Evolutionary conservation across 169 alveolate species (phyloP).

Genomic region (Cryptosporidium parvum): DNA sequence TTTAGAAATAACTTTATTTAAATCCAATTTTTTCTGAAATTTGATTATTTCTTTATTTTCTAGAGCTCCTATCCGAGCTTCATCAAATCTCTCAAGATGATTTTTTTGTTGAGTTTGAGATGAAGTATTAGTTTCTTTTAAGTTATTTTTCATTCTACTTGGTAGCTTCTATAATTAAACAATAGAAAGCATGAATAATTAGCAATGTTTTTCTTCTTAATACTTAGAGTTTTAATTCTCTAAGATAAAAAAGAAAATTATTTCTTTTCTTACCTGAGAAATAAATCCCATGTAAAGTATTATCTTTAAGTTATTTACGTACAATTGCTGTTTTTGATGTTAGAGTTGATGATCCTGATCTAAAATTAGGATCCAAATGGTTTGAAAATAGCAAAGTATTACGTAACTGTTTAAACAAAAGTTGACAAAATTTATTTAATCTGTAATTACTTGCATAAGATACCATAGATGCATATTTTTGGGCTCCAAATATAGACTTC

Average conservation of each 20-base stretch:
- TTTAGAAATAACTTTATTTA: neutral
- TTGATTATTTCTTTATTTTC: neutral
- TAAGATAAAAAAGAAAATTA: neutral
- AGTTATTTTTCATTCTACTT: neutral
- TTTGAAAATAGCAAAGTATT: conserved; percentile 26
- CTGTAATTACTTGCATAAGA: conserved; percentile 49
- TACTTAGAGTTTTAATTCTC: neutral
- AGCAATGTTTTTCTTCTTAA: neutral
- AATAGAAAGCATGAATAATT: neutral
- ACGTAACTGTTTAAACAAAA: conserved; percentile 40
- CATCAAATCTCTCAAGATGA: neutral
- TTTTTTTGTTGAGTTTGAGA: too few relatives aligned
- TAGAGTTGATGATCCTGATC: neutral
- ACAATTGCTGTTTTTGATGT: conserved; percentile 5
- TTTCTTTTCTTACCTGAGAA: conserved; percentile 15
- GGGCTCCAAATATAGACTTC: conserved; percentile 6
- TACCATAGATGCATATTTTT: conserved; percentile 15
- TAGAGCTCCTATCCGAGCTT: neutral
- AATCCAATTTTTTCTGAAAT: neutral
- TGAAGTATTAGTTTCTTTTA: neutral
- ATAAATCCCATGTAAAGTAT: conserved; percentile 12
- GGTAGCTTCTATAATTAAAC: neutral
- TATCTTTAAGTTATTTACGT: conserved; percentile 28
- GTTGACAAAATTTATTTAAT: conserved; percentile 52
- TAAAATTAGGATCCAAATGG: neutral